Evolutionary conservation across 352 stramenopile genomes (phyloP), one percentile per base, ranked within the genome.

Genomic region (Globisporangium solare): DNA sequence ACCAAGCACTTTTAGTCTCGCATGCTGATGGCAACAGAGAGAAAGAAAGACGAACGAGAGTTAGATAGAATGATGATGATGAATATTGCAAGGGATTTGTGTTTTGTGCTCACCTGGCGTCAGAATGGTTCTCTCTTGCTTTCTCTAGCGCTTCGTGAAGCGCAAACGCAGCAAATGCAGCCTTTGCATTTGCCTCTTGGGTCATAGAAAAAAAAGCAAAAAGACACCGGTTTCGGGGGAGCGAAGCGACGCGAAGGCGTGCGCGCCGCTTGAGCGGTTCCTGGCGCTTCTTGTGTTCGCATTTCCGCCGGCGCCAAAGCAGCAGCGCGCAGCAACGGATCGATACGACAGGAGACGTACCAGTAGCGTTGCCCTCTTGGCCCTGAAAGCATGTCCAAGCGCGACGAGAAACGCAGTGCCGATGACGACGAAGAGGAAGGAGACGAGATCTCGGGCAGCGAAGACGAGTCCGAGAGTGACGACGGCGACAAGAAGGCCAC

Each of bases 381-480:
- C 27, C 40, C 17, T 35, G 8, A 18, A 22, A 60, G 0, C 27
- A 89, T 89, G 78, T 87, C 77, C 10, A 81, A 79, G 60, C 76
- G 67, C 10, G 80, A 89, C 45, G 66, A 70, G 13, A 88, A 88
- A 64, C 71, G 66, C 43, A 56, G 62, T 18, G 68, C 67, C 1
- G 70, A 74, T 24, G 68, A 75, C 8, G 69, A 74, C 1, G 68
- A 74, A 1, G 71, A 69, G 11, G 72, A 83, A n/a, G 72, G 83
- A 21, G 75, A 88, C 21, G 77, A 88, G 27, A 79, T 75, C 51
- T 83, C 73, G 17, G 65, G 71, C 5, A 72, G 68, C 22, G 72
- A 69, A 6, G 67, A 63, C 11, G 63, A 68, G 11, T 62, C 70
- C 22, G 73, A 77, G 42, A 88, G 74, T 0, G 74, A 59, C 10